Conservation (phyloP, 441 rosid genomes). For the Corymbia citriodora region DNA sequence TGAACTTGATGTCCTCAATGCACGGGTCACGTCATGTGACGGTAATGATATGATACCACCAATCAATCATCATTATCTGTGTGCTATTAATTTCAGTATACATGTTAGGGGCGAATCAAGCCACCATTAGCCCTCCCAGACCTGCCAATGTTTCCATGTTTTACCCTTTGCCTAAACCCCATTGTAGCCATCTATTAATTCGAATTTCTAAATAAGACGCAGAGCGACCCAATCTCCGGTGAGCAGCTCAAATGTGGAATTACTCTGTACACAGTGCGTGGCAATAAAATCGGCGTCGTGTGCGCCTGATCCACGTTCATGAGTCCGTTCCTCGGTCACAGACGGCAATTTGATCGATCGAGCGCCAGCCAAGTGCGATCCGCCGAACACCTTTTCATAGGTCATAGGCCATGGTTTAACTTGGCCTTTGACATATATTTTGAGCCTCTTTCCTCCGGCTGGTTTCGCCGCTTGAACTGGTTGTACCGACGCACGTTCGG, state of each 20-base stretch:
- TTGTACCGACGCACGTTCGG: background rate
- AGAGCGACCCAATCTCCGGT: background rate
- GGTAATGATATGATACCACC: fast-evolving
- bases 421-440: background rate
- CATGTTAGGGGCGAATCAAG: background rate
- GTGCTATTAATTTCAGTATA: background rate
- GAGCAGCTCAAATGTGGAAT: background rate
- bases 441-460: background rate
- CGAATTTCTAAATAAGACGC: background rate
- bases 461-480: background rate
- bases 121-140: background rate
- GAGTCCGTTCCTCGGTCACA: background rate
- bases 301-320: background rate
- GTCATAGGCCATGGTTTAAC: background rate
- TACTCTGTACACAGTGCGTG: fast-evolving
- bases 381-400: background rate
- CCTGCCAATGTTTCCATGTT: background rate
- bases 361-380: background rate
- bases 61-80: fast-evolving
- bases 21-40: fast-evolving
- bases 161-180: background rate
- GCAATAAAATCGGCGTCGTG: background rate
- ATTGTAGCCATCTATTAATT: background rate
- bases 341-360: background rate
- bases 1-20: background rate